phyloP scores from a whole-genome alignment of 2,329 filamentous ascomycete species.

The Cladosporium halotolerans region DNA sequence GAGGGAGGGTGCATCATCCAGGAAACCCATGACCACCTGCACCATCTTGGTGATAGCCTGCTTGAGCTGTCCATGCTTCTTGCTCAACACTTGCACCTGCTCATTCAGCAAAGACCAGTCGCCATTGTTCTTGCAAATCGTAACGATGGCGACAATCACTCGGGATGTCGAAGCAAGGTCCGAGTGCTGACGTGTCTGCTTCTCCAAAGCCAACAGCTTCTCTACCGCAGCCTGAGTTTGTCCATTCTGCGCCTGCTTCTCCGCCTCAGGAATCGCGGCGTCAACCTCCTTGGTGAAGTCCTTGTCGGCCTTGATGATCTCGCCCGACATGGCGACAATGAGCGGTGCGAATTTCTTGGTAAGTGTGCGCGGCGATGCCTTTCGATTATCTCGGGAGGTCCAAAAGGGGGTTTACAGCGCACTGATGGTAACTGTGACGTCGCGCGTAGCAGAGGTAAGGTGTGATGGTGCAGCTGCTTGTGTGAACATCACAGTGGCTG shows the following conservation, averaged over 20 bases:
- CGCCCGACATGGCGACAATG: slow-evolving; percentile 60
- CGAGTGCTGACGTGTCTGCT: slow-evolving; percentile 94
- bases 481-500: no score
- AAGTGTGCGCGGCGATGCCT: no score
- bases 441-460: no score
- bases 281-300: slow-evolving; percentile 97
- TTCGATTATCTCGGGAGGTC: no score
- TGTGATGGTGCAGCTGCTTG: no score
- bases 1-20: slow-evolving; percentile 75
- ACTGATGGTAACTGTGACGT: no score
- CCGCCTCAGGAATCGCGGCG: slow-evolving; percentile 80
- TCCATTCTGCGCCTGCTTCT: slow-evolving; percentile 62
- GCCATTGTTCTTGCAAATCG: slow-evolving; percentile 83
- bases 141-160: slow-evolving; percentile 80
- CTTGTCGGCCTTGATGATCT: slow-evolving; percentile 87
- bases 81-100: slow-evolving; percentile 89
- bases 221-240: slow-evolving; percentile 85
- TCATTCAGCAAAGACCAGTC: slow-evolving; percentile 96
- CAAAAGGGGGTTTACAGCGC: no score
- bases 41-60: slow-evolving; percentile 99
- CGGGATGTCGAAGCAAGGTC: slow-evolving; percentile 93
- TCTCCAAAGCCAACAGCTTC: slow-evolving; percentile 86
- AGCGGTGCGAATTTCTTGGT: neutral
- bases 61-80: slow-evolving; percentile 99
- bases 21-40: slow-evolving; percentile 86